Evolutionary conservation across 1,284 basidiomycete genomes (phyloP), one percentile per base, ranked within the genome.

Genomic region (Psilocybe mexicana): DNA sequence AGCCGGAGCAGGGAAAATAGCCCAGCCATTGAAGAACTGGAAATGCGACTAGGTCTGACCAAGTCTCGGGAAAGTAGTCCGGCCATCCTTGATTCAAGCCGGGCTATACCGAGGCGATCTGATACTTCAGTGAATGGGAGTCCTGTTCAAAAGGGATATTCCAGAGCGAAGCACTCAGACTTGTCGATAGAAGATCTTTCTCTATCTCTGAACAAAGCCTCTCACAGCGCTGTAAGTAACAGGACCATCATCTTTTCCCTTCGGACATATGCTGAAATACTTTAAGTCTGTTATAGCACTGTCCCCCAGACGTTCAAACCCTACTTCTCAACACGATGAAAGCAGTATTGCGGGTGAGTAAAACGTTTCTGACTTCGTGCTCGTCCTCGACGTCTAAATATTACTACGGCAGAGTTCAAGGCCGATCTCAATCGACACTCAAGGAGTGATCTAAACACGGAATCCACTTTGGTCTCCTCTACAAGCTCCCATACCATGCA

Each of bases 1-100:
- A 40, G 14, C n/a, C n/a, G 30, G 14, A 48, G 46, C 18, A 28
- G 85, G 40, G 85, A 90, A 64, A 79, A 78, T 8, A 90, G 85
- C 62, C 86, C 88, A 14, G 78, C 56, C 7, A 35, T 57, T 36
- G 26, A 26, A 11, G 62, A 60, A 35, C 35, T 55, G 47, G 54
- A 35, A 43, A 49, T 48, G 46, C 46, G 46, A 48, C n/a, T 48
- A 23, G 46, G 46, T 35, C 28, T 48, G n/a, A 48, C 28, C 30
- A 48, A 48, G 23, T 48, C 46, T n/a, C 28, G 46, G 8, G 46
- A 48, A 35, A 30, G 46, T 11, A 48, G 46, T 30, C 46, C 46
- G 7, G 38, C 38, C 14, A 6, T 48, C 30, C 2, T 35, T 6
- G 30, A 48, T 11, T 33, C 46, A 35, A 35, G 0, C 30, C 46